phyloP scores from a whole-genome alignment of 148 eudicot genomes.

The Beta vulgaris region DNA sequence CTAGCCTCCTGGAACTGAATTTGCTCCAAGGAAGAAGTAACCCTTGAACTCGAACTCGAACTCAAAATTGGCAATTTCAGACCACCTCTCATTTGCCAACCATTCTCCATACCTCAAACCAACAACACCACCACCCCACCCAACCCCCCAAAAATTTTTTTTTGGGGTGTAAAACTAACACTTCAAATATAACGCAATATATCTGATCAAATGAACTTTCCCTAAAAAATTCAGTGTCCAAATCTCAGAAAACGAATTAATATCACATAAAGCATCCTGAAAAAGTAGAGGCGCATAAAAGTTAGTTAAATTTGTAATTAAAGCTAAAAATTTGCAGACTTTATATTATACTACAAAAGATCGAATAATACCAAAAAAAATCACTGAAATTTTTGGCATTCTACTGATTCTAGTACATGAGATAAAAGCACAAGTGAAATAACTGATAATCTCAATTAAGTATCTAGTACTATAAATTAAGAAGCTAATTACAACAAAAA shows the following conservation, averaged over 20 bases:
- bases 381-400: not conserved
- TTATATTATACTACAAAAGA: not conserved
- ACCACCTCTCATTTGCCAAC: constrained; percentile 40
- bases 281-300: not conserved
- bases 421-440: not conserved
- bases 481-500: not conserved
- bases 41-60: constrained; percentile 20
- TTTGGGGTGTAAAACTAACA: too few relatives aligned
- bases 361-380: not conserved
- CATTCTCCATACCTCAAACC: constrained; percentile 31
- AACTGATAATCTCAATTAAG: not conserved
- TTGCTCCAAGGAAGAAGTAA: constrained; percentile 25
- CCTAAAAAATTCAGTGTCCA: not conserved
- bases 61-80: constrained; percentile 22
- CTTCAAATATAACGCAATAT: too few relatives aligned
- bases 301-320: not conserved
- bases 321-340: not conserved
- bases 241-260: not conserved
- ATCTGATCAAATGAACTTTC: constrained; percentile 9
- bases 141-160: not conserved
- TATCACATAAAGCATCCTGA: not conserved
- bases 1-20: constrained; percentile 29
- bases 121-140: not conserved
- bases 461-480: not conserved
- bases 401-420: not conserved